A percentile compares a stretch with the other conserved stretches of the same genome.
Evolutionary conservation across 2,329 filamentous ascomycete genomes (phyloP).

Genomic region (Teratosphaeria gauchensis): DNA sequence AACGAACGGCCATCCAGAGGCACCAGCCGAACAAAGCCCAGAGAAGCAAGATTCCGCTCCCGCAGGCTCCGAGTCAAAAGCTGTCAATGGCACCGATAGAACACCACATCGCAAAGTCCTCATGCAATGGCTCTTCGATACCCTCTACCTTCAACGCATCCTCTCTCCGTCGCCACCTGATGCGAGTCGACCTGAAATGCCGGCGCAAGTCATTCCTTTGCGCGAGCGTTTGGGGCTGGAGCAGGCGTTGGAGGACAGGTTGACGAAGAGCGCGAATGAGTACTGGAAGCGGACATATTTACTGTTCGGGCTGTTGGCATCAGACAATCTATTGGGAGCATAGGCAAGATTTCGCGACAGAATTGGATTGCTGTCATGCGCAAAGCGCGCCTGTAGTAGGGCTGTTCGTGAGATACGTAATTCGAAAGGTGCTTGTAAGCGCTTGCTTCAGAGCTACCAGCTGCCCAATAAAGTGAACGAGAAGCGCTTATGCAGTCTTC

Average conservation of each 20-base stretch:
- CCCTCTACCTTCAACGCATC: constrained; percentile 30
- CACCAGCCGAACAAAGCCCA: background rate
- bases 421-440: no score
- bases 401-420: no score
- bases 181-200: background rate
- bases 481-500: no score
- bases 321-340: no score
- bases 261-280: constrained; percentile 57
- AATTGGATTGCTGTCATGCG: no score
- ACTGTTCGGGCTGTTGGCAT: constrained; percentile 64
- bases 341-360: no score
- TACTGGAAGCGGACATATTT: constrained; percentile 78
- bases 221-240: constrained; percentile 40
- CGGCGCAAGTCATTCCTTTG: constrained; percentile 3
- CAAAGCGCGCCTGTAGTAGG: no score
- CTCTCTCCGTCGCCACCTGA: background rate
- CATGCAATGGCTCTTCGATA: constrained; percentile 35
- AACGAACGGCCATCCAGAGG: constrained; percentile 10
- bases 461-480: no score
- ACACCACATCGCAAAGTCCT: constrained; percentile 6
- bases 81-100: background rate
- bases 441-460: no score
- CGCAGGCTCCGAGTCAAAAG: background rate
- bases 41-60: background rate
- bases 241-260: constrained; percentile 39